Evolutionary conservation across 306 rosid genomes (phyloP).

Genomic region (cucumber (Cucumis sativus)): DNA sequence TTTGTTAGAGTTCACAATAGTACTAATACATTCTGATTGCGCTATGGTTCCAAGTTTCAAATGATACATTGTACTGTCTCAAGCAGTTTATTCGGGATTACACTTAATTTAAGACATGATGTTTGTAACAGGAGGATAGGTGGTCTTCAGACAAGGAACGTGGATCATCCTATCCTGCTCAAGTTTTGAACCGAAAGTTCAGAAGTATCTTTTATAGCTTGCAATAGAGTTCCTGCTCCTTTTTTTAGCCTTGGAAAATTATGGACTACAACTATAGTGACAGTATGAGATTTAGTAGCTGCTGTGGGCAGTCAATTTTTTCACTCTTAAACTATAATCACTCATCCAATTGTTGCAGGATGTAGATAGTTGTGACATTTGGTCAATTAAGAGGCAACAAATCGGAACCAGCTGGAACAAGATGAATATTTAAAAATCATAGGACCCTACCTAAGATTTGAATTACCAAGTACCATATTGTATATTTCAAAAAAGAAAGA

Average conservation of each 20-base stretch:
- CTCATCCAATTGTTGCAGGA: not conserved
- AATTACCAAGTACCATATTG: not conserved
- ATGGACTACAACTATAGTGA: not conserved
- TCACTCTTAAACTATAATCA: not conserved
- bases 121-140: not conserved
- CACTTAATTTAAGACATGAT: not conserved
- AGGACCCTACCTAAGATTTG: not conserved
- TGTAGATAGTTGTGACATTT: not conserved
- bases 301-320: not conserved
- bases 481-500: not conserved
- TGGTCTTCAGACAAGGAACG: not conserved
- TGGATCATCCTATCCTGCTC: not conserved
- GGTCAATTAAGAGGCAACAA: not conserved
- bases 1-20: not conserved
- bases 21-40: not conserved
- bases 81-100: not conserved
- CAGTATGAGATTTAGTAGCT: not conserved
- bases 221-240: not conserved
- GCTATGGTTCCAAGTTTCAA: not conserved
- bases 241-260: not conserved
- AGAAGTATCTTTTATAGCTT: not conserved
- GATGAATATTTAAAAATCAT: not conserved
- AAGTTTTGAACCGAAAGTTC: not conserved
- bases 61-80: not conserved
- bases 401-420: not conserved